Evolutionary conservation across 2,329 filamentous ascomycete species (phyloP).

Genomic region (Massarina eburnea): DNA sequence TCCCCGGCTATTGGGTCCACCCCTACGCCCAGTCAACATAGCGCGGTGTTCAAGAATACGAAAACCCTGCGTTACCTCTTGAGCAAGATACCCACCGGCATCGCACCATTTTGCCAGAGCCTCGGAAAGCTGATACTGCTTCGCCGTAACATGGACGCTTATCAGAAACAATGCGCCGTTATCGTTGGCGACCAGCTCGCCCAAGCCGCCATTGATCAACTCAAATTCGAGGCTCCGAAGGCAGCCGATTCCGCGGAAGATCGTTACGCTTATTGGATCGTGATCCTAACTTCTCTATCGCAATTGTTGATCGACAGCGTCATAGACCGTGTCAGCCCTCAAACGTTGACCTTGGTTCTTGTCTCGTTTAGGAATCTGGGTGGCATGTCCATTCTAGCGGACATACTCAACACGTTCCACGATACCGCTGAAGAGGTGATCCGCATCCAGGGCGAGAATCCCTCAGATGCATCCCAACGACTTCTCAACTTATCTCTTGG

Average conservation of each 20-base stretch:
- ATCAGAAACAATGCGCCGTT: constrained; percentile 62
- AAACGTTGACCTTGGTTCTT: constrained; percentile 69
- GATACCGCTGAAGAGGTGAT: constrained; percentile 56
- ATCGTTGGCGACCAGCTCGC: constrained; percentile 70
- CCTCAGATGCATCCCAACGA: constrained; percentile 47
- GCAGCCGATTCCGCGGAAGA: constrained; percentile 59
- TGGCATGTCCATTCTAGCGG: constrained; percentile 73
- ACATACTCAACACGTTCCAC: constrained; percentile 70
- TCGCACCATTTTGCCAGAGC: constrained; percentile 83
- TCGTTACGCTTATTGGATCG: constrained; percentile 75
- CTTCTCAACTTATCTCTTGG: constrained; percentile 54
- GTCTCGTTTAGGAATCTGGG: constrained; percentile 82
- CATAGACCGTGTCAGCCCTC: constrained; percentile 37
- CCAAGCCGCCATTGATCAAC: constrained; percentile 67
- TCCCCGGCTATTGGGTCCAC: constrained; percentile 8
- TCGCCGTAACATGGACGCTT: constrained; percentile 69
- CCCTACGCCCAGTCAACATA: constrained; percentile 22
- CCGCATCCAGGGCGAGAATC: constrained; percentile 44
- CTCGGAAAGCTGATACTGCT: constrained; percentile 80
- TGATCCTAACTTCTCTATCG: constrained; percentile 75
- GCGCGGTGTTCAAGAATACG: constrained; percentile 69
- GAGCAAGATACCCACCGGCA: constrained; percentile 73
- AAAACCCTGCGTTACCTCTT: constrained; percentile 75
- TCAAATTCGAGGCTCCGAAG: constrained; percentile 55
- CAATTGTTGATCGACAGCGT: constrained; percentile 75